Base-by-base conservation (phyloP, 352 stramenopile species). In the Phytophthora lateralis region DNA sequence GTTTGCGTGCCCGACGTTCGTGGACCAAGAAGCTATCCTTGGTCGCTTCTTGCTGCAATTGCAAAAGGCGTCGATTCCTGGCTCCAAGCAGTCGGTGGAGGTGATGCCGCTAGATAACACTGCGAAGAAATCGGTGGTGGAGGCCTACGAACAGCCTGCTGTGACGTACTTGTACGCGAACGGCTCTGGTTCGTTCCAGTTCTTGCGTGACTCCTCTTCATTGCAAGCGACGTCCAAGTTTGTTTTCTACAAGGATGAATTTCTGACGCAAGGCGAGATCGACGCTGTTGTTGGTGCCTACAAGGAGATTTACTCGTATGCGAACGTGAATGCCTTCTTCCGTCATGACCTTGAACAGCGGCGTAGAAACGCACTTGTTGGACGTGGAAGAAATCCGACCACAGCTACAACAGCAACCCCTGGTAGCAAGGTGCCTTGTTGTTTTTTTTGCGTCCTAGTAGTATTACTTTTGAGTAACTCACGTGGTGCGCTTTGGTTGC, bases 241-340 rank as follows among this genome's bases (percentile, higher is more conserved):
- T 50, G 78, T 96, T 21, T 91, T 94, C 29, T 96, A 91, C 66
- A 96, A 93, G 58, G 87, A 96, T 48, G 81, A 93, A n/a, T 85
- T 69, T 21, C 44, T 96, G 12, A 90, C 82, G 15, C 60, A 80
- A 48, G 56, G 47, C 21, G 87, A 96, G 58, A 75, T 94, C 24
- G 71, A 90, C 39, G 87, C 87, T 10, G 67, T 96, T 46, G 83
- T 93, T n/a, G 72, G 63, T 15, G 87, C 87, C 12, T 96, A 96
- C 78, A 91, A 93, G 48, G 85, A 91, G 29, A 80, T 94, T 35
- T 94, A 90, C 47, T 91, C 85, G 57, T 85, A 79, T 52, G 76
- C 81, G 17, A 89, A 93, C 47, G 76, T 93, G 35, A 77, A 90
- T 48, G 80, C 78, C 17, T 93, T 90, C 45, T 88, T 89, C 51